Conservation (phyloP, 2,329 filamentous ascomycete genomes). For the Aspergillus sp. region DNA sequence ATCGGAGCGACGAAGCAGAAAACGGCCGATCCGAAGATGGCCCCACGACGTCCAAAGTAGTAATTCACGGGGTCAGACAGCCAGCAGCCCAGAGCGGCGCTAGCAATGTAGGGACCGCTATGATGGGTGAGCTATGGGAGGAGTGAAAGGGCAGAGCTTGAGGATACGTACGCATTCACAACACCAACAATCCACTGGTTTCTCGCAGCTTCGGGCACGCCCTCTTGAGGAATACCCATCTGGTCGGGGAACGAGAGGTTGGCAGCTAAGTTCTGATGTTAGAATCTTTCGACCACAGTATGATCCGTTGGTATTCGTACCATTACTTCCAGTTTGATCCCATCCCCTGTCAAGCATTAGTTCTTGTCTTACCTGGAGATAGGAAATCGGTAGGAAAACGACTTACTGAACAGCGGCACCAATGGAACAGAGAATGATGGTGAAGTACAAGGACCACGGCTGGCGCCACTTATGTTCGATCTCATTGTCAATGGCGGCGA, state of each 20-base stretch:
- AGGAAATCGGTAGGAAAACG: not conserved
- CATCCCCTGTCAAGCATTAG: conserved; percentile 23
- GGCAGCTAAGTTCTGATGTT: conserved; percentile 39
- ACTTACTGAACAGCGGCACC: conserved; percentile 52
- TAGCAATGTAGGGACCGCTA: conserved; percentile 54
- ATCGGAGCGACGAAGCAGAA: conserved; percentile 68
- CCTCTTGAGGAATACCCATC: conserved; percentile 44
- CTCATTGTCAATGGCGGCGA: conserved; percentile 45
- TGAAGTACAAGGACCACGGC: conserved; percentile 49
- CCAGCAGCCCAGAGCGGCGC: conserved; percentile 61
- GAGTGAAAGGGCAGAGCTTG: conserved; percentile 40
- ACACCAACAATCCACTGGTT: conserved; percentile 65
- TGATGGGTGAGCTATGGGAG: not conserved
- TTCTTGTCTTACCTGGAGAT: no score
- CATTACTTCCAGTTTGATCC: conserved; percentile 35
- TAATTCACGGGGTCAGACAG: conserved; percentile 64
- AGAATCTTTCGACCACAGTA: not conserved
- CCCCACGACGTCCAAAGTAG: conserved; percentile 58
- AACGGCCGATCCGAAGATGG: conserved; percentile 63
- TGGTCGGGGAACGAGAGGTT: conserved; percentile 52
- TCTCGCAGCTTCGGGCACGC: conserved; percentile 37
- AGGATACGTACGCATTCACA: conserved; percentile 54
- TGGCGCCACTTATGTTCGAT: conserved; percentile 51
- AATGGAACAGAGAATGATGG: conserved; percentile 53
- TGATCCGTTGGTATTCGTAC: conserved; percentile 7